Evolutionary conservation across 1,139 yeast species (phyloP), one percentile per base, ranked within the genome.

Genomic region (Chernovozyma aurita): DNA sequence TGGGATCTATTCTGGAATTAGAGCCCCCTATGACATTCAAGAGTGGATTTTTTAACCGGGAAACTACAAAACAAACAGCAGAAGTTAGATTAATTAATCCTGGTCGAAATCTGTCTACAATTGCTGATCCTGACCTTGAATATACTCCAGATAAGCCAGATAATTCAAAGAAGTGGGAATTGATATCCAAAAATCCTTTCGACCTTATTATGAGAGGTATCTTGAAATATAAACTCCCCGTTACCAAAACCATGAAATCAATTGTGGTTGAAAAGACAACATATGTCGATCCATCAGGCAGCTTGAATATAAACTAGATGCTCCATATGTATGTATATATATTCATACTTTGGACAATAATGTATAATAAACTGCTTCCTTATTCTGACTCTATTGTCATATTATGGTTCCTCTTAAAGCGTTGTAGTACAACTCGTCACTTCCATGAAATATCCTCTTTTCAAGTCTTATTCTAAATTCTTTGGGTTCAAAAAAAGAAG

Each of bases 141-240:
- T 38, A 38, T 8, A 35, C 35, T 11, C 49, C 53, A 1, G 26
- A 28, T 15, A 15, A 21, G 14, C 62, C 62, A 5, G 75, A 70
- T 44, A 70, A 71, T 42, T 72, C 71, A 40, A 69, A 63, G 51
- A 78, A 79, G 52, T 90, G 98, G 98, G 76, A 77, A 37, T 65
- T 71, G 16, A 78, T 92, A 15, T 78, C 85, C 18, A 76, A 78
- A 44, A 78, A 86, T 51, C 95, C 96, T 11, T 90, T 90, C 57
- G 96, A 88, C 43, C 65, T 90, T 48, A 84, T 88, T 20, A 70
- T 90, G 2, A 70, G 95, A 32, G 98, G 98, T 1, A 80, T 81
- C 16, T 70, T 90, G 56, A 79, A 77, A 55, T 90, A 92, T 57
- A 76, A 74, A 38, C 65, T 90, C 34, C 92, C 95, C 1, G 68